phyloP scores from a whole-genome alignment of 2,329 filamentous ascomycete genomes.

The Fusarium sp. region DNA sequence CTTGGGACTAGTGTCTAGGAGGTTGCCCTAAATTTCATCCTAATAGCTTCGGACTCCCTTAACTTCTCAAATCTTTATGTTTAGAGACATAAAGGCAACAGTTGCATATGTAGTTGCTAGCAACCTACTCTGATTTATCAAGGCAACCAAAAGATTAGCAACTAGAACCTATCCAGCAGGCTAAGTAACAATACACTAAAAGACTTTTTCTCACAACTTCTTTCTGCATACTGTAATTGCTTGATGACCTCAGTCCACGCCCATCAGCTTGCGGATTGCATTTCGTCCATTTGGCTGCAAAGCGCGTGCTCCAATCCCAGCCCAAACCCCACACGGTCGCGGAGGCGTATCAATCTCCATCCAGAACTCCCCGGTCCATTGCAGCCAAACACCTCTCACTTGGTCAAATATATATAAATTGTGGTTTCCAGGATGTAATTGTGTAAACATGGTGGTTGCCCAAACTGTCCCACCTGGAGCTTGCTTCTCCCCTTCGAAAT shows the following conservation, averaged over 20 bases:
- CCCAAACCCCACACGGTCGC: background rate
- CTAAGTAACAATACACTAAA: no score
- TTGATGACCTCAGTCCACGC: fast-evolving
- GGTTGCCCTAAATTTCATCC: no score
- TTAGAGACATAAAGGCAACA: no score
- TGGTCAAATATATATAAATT: background rate
- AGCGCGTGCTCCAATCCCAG: background rate
- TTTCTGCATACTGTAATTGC: no score
- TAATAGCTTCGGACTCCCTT: no score
- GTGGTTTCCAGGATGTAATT: background rate
- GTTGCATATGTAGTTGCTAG: no score
- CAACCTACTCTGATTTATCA: no score
- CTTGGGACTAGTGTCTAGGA: no score
- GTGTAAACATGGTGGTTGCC: slow-evolving; percentile 7
- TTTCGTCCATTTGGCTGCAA: background rate
- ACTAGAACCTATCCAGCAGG: no score
- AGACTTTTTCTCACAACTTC: no score
- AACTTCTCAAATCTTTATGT: no score
- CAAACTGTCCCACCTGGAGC: background rate
- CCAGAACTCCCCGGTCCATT: slow-evolving; percentile 1
- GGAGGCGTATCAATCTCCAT: background rate
- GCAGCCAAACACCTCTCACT: background rate
- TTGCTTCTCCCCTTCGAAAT: background rate
- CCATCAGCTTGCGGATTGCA: slow-evolving; percentile 1
- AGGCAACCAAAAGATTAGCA: no score